A percentile compares a stretch with the other conserved stretches of the same genome.
Conservation (phyloP, 495 filamentous ascomycete genomes). For the Bacidia gigantensis region DNA sequence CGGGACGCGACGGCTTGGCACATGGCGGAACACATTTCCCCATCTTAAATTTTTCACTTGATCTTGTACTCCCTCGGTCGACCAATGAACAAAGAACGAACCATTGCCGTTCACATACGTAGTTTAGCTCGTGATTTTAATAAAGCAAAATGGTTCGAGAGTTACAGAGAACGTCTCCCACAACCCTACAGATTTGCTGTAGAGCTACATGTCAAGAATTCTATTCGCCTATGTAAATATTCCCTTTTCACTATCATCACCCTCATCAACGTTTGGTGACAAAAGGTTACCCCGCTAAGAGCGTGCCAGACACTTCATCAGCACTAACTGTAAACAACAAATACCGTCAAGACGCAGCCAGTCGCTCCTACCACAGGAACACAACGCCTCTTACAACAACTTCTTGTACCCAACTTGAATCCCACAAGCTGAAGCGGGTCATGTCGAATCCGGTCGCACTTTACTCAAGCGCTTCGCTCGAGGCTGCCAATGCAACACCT, state of each 20-base stretch:
- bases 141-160: no score
- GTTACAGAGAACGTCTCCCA: no score
- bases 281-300: background rate
- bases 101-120: no score
- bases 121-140: no score
- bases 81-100: no score
- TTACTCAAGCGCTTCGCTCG: conserved; percentile 15
- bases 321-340: background rate
- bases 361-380: background rate
- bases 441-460: conserved; percentile 12
- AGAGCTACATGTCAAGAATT: no score
- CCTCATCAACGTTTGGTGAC: background rate
- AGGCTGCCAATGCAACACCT: conserved; percentile 19
- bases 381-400: background rate
- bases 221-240: no score
- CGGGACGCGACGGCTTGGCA: no score
- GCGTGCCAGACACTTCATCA: background rate
- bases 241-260: background rate
- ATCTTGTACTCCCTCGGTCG: no score
- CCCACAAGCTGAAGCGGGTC: background rate
- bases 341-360: background rate
- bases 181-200: no score
- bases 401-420: background rate
- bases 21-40: no score
- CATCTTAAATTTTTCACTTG: no score